Percentiles rank a stretch among this genome's conserved stretches.
Conservation (phyloP, 257 asterid species). For the Fraxinus cuspidata region DNA sequence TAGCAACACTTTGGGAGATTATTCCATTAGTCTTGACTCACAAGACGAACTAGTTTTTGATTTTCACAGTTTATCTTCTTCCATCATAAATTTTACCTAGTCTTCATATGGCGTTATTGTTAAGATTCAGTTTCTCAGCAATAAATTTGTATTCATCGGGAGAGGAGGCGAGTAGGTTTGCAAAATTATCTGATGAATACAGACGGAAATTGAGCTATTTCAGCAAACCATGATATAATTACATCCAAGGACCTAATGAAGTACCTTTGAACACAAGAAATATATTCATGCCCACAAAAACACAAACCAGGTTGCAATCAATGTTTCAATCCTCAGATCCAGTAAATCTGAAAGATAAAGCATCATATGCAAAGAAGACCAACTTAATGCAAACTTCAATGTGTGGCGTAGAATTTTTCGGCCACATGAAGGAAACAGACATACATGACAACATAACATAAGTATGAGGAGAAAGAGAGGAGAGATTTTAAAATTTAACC, state of each 20-base stretch:
- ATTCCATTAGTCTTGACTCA: not conserved
- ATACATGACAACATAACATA: not conserved
- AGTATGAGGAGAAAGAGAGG: not conserved
- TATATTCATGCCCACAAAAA: not conserved
- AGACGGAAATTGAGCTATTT: not conserved
- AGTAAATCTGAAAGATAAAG: not conserved
- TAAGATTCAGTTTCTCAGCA: not conserved
- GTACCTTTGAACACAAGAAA: not conserved
- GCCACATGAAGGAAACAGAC: not conserved
- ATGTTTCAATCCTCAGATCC: not conserved
- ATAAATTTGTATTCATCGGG: not conserved
- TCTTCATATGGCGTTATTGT: not conserved
- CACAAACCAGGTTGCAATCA: not conserved
- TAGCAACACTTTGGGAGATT: too few relatives aligned
- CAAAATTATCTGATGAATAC: not conserved
- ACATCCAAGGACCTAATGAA: not conserved
- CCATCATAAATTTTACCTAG: too few relatives aligned
- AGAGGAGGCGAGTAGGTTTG: not conserved
- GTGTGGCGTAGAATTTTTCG: not conserved
- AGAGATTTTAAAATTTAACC: conserved; percentile 27
- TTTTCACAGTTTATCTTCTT: not conserved
- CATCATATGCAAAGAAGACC: not conserved
- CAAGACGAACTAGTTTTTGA: not conserved
- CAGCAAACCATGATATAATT: too few relatives aligned
- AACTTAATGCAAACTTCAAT: not conserved